phyloP scores from a whole-genome alignment of 257 asterid species.

The Marsdenia floribunda region DNA sequence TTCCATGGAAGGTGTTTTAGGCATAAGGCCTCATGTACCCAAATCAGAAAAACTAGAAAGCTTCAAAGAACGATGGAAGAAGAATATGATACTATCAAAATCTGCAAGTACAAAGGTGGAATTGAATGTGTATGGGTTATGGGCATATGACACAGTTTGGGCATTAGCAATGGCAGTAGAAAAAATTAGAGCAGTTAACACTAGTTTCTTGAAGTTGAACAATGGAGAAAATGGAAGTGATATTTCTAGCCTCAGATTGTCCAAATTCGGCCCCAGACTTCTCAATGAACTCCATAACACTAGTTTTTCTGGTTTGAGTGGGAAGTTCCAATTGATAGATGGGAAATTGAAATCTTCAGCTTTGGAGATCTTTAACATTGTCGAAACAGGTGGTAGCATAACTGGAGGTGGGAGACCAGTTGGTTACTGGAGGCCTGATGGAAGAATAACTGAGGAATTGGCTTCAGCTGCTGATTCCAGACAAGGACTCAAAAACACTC shows the following conservation, averaged over 20 bases:
- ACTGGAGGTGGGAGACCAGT: constrained; percentile 37
- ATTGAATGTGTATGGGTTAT: constrained; percentile 46
- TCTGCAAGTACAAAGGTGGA: constrained; percentile 15
- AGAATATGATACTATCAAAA: constrained; percentile 22
- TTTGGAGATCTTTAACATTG: constrained; percentile 46
- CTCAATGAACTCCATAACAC: constrained; percentile 24
- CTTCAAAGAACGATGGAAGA: constrained; percentile 31
- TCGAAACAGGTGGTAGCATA: constrained; percentile 40
- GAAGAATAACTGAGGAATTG: constrained; percentile 31
- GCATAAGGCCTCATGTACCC: constrained; percentile 42
- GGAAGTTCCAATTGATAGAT: constrained; percentile 33
- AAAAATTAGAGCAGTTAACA: constrained; percentile 21
- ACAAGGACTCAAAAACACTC: constrained; percentile 6
- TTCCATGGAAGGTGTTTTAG: constrained; percentile 51
- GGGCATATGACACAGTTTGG: constrained; percentile 56
- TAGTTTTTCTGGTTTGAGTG: constrained; percentile 41
- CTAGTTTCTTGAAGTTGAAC: constrained; percentile 4
- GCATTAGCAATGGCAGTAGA: constrained; percentile 55
- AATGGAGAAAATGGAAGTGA: constrained; percentile 18
- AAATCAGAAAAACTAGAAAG: constrained; percentile 23
- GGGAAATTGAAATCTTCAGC: constrained; percentile 35
- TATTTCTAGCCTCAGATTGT: constrained; percentile 20
- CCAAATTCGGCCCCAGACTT: constrained; percentile 46
- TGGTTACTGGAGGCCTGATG: constrained; percentile 50
- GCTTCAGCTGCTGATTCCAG: constrained; percentile 16